A percentile compares a stretch with the other conserved stretches of the same genome.
Conservation (phyloP, 441 rosid genomes). For the Aquilaria agallochum region DNA sequence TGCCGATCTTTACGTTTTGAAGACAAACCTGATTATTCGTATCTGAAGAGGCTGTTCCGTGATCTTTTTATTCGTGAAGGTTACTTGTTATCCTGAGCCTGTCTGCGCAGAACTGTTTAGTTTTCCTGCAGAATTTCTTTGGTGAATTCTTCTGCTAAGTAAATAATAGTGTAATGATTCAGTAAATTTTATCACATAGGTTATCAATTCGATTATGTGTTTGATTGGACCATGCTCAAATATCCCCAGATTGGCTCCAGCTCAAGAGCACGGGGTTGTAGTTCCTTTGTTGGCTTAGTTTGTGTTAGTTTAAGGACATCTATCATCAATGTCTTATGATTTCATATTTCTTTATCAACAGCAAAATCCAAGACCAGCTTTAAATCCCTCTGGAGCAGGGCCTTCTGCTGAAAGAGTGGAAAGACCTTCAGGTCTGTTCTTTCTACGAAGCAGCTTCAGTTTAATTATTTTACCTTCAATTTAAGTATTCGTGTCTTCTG, state of each 20-base stretch:
- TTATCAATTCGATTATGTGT: conserved; percentile 65
- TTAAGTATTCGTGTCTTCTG: background rate
- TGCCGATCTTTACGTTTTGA: conserved; percentile 73
- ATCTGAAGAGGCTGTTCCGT: conserved; percentile 62
- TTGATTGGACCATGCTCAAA: conserved; percentile 63
- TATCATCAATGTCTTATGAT: conserved; percentile 1
- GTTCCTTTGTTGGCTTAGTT: conserved; percentile 4
- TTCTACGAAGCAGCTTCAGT: conserved; percentile 8
- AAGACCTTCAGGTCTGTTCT: conserved; percentile 62
- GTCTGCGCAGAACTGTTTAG: background rate
- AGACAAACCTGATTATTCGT: conserved; percentile 74
- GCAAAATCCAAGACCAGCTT: conserved; percentile 55
- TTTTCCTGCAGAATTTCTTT: background rate
- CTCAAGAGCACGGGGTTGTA: conserved; percentile 54
- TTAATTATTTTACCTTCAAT: no score
- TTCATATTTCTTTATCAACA: conserved; percentile 23
- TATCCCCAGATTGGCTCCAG: conserved; percentile 59
- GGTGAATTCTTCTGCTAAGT: conserved; percentile 1
- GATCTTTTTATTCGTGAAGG: conserved; percentile 75
- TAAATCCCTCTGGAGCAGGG: conserved; percentile 36
- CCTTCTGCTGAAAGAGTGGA: conserved; percentile 69
- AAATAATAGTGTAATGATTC: conserved; percentile 10
- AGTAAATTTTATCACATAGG: conserved; percentile 32
- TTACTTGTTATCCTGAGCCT: conserved; percentile 17
- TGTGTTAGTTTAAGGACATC: background rate